Evolutionary conservation across 345 rosid genomes (phyloP).

Genomic region (Lepidium sativum): DNA sequence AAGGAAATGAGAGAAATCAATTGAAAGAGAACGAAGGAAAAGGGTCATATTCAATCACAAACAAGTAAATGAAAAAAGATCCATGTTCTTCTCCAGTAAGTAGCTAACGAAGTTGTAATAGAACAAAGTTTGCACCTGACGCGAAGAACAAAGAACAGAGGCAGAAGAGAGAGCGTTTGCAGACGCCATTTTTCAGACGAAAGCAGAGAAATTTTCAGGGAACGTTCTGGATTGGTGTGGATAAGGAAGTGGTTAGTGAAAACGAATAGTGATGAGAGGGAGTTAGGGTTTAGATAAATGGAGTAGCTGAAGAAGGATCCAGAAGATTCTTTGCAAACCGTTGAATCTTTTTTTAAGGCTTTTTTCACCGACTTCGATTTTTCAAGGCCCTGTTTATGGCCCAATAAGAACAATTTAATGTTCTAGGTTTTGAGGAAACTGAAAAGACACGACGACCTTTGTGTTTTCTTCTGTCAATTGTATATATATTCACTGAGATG

Average conservation of each 20-base stretch:
- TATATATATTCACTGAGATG: neutral
- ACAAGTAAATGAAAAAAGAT: neutral
- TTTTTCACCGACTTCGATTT: neutral
- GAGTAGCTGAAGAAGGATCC: constrained; percentile 31
- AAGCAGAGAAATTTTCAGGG: neutral
- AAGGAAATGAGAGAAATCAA: neutral
- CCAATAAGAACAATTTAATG: neutral
- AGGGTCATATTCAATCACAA: neutral
- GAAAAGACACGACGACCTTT: neutral
- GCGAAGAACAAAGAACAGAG: constrained; percentile 60
- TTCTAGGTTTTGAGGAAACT: neutral
- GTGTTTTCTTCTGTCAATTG: neutral
- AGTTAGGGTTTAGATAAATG: constrained; percentile 48
- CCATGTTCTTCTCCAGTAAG: neutral
- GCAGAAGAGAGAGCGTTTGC: constrained; percentile 68
- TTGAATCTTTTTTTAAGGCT: neutral
- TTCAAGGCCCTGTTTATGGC: no score
- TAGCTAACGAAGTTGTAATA: neutral
- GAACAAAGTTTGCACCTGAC: constrained; percentile 37
- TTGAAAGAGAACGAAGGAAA: neutral
- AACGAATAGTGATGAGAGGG: neutral
- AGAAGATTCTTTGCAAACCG: constrained; percentile 48
- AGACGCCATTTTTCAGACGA: constrained; percentile 44
- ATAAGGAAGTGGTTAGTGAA: constrained; percentile 33
- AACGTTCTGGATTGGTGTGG: neutral